Conservation (phyloP, 1,284 basidiomycete species). For the Cutaneotrichosporon cavernicola region DNA sequence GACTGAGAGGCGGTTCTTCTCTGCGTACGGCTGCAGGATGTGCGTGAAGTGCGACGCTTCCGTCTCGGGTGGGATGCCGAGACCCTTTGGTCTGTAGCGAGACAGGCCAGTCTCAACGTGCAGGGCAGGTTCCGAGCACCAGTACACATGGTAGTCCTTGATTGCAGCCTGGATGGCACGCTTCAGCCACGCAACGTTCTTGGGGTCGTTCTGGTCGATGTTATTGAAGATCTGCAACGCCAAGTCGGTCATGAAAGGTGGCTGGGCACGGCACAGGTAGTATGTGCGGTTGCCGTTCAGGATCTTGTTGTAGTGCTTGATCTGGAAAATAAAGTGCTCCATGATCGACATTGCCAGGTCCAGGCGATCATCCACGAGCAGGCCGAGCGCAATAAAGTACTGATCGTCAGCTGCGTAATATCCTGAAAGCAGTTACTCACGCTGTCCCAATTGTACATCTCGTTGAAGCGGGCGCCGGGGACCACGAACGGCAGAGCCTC, state of each 20-base stretch:
- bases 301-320: conserved; percentile 90
- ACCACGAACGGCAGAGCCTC: conserved; percentile 96
- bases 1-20: conserved; percentile 89
- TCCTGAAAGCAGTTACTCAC: conserved; percentile 34
- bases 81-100: conserved; percentile 87
- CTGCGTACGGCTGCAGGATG: conserved; percentile 90
- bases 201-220: conserved; percentile 70
- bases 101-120: conserved; percentile 91
- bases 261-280: conserved; percentile 92
- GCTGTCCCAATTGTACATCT: conserved; percentile 62
- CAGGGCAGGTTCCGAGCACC: conserved; percentile 89
- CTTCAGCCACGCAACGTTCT: conserved; percentile 70
- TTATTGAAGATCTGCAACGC: conserved; percentile 96
- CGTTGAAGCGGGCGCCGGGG: conserved; percentile 95
- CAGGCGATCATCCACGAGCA: conserved; percentile 90
- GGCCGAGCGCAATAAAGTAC: conserved; percentile 63
- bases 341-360: conserved; percentile 95
- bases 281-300: conserved; percentile 54
- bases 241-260: conserved; percentile 98
- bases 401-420: conserved; percentile 16
- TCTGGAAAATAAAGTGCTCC: conserved; percentile 98
- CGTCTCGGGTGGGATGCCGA: conserved; percentile 96
- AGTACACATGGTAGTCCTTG: conserved; percentile 97
- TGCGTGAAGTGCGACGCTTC: conserved; percentile 98
- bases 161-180: conserved; percentile 93